Evolutionary conservation across 495 filamentous ascomycete species (phyloP).

Genomic region (Extremus antarcticus): DNA sequence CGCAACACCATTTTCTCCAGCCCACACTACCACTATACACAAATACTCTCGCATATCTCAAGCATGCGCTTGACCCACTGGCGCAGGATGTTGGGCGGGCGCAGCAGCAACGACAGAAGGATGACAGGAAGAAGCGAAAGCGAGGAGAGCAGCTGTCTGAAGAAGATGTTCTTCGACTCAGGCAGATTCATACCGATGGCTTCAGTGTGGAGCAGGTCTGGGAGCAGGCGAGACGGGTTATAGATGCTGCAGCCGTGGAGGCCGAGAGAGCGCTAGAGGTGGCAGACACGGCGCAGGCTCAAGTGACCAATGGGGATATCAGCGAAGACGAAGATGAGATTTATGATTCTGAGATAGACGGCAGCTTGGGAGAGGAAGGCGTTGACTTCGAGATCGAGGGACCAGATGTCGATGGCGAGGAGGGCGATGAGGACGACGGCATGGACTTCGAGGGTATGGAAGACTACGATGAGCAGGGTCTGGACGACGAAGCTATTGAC

Average conservation of each 20-base stretch:
- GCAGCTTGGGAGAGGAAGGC: conserved; percentile 44
- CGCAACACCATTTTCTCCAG: conserved; percentile 53
- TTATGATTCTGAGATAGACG: conserved; percentile 35
- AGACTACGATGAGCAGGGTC: conserved; percentile 31
- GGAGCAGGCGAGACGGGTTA: conserved; percentile 80
- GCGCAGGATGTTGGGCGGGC: conserved; percentile 56
- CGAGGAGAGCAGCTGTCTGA: conserved; percentile 38
- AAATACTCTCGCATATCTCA: conserved; percentile 57
- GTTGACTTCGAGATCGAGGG: conserved; percentile 53
- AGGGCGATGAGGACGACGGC: conserved; percentile 32
- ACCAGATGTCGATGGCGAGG: conserved; percentile 32
- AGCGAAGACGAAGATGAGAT: conserved; percentile 35
- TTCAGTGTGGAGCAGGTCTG: conserved; percentile 85
- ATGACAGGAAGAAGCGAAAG: conserved; percentile 37
- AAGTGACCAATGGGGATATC: conserved; percentile 22
- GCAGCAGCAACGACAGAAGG: conserved; percentile 26
- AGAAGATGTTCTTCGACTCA: conserved; percentile 46
- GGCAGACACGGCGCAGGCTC: not conserved
- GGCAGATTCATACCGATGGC: conserved; percentile 73
- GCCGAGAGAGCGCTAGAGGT: conserved; percentile 33
- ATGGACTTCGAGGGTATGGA: conserved; percentile 35
- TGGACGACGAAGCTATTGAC: conserved; percentile 25
- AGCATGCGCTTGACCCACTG: conserved; percentile 64
- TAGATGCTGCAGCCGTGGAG: conserved; percentile 45
- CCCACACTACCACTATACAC: conserved; percentile 52